Evolutionary conservation across 495 filamentous ascomycete genomes (phyloP), one percentile per base, ranked within the genome.

Genomic region (Oidiodendron maius): DNA sequence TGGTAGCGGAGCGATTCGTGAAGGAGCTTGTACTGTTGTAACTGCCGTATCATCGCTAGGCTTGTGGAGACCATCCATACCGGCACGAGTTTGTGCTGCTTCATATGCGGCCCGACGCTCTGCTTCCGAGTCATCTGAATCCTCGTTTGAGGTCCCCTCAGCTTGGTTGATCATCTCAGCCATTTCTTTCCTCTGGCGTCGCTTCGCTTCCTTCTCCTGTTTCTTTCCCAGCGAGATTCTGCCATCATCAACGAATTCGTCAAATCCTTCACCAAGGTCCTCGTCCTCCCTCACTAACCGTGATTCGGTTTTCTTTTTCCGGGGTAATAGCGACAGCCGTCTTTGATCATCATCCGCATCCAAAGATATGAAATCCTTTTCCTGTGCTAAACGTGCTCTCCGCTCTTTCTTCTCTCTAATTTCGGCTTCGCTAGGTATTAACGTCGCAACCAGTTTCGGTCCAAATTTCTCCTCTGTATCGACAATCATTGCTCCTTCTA

Each of bases 211-310:
- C n/a, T 78, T 75, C 66, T 94, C 87, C 3, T 90, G 89, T 50
- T 84, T 84, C 56, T 74, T 78, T 34, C 89, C 87, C 0, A 97
- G 74, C 2, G 87, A 75, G 10, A 96, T 78, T 23, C 77, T 77
- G 13, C 84, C 89, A 60, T 96, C 91, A 16, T 90, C 84, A 13
- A 91, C 84, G 54, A 86, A 95, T 49, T 95, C 89, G 44, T 95
- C 91, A 61, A 95, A 96, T 3, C 90, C 90, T 68, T 98, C 93
- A 24, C 82, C 84, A n/a, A 96, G 78, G 60, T 96, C 88, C 60
- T 97, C 93, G 59, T 96, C 91, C 44, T 95, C 90, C 21, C 75
- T 74, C 3, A 88, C 75, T 8, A 96, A 75, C n/a, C 93, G 74
- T 8, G 83, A 86, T 44, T 90, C 81, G 2, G 67, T 60, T 57